Base-by-base conservation (phyloP, 495 filamentous ascomycete genomes). In the Aspergillus panamensis region DNA sequence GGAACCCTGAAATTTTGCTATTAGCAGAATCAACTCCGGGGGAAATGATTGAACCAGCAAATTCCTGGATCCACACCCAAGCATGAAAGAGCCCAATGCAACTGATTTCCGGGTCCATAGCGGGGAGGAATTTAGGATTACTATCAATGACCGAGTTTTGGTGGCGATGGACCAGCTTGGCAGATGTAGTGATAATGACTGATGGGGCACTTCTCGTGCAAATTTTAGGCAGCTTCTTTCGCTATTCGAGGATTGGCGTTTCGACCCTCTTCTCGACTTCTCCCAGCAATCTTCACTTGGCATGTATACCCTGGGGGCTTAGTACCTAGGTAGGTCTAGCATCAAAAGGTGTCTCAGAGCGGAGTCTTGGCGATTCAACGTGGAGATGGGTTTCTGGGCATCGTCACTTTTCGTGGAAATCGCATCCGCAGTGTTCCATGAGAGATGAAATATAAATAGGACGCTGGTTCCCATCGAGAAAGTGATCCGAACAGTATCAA, bases 181-280 rank as follows among this genome's bases (percentile, higher is more conserved):
- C 35, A 39, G 10, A 50, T 50, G n/a, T 20, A 45, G 42, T 21
- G 19, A 21, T 1, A 45, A 21, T 1, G 42, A 45, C 19, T 9
- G 42, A 45, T 14, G 6, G 6, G 19, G 4, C 13, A 19, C 19
- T 9, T 5, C 25, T 9, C 19, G 8, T 19, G 19, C 42, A 19
- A 45, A 19, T 8, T 37, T 33, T 44, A 60, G 58, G 58, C 58
- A 60, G 19, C 58, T 55, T 52, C 52, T 10, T 60, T 60, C 51
- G 14, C 21, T 5, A 7, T 12, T n/a, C 14, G 12, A 21, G 42
- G 45, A 60, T 60, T 60, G 58, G 58, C 29, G 53, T 25, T 39
- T 42, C 45, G 29, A 30, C 37, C 35, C 6, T 17, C 42, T 19
- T 19, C 10, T 39, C 35, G 10, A 39, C 42, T 21, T 16, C 8